Evolutionary conservation across 495 filamentous ascomycete genomes (phyloP).

Genomic region (Neurospora pannonica): DNA sequence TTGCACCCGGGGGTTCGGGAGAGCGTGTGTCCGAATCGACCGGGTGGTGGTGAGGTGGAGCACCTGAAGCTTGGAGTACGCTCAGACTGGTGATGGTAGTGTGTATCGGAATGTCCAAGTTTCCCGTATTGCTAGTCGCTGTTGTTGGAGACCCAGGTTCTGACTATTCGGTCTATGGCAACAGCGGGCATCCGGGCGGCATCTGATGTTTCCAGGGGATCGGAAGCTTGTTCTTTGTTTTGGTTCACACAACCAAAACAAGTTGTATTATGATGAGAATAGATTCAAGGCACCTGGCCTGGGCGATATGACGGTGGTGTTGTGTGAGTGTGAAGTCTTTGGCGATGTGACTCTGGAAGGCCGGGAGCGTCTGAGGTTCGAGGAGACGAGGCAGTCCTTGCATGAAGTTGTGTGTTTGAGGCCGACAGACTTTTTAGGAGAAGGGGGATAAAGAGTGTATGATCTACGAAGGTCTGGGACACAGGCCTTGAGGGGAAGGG

Average conservation of each 20-base stretch:
- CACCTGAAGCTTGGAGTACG: too few species aligned
- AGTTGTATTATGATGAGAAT: not conserved
- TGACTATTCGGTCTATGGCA: constrained; percentile 37
- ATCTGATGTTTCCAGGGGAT: constrained; percentile 21
- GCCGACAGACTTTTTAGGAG: constrained; percentile 20
- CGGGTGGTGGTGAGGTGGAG: constrained; percentile 15
- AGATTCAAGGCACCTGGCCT: not conserved
- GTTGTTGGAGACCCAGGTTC: constrained; percentile 37
- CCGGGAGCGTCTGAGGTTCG: not conserved
- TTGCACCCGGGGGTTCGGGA: constrained; percentile 16
- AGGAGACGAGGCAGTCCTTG: not conserved
- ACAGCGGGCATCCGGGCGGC: constrained; percentile 38
- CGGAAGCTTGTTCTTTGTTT: not conserved
- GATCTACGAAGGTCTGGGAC: constrained; percentile 28
- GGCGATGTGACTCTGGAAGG: not conserved
- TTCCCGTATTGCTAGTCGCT: not conserved
- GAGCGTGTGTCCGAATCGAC: constrained; percentile 32
- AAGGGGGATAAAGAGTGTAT: constrained; percentile 28
- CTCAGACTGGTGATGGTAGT: constrained; percentile 7
- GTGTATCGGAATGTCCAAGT: not conserved
- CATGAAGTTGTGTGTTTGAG: not conserved
- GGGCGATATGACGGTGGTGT: not conserved
- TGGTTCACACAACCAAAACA: not conserved
- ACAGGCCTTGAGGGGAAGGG: constrained; percentile 11
- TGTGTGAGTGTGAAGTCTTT: not conserved